A percentile compares a stretch with the other conserved stretches of the same genome.
phyloP scores from a whole-genome alignment of 768 basidiomycete genomes.

The Rhizopogon sp. region DNA sequence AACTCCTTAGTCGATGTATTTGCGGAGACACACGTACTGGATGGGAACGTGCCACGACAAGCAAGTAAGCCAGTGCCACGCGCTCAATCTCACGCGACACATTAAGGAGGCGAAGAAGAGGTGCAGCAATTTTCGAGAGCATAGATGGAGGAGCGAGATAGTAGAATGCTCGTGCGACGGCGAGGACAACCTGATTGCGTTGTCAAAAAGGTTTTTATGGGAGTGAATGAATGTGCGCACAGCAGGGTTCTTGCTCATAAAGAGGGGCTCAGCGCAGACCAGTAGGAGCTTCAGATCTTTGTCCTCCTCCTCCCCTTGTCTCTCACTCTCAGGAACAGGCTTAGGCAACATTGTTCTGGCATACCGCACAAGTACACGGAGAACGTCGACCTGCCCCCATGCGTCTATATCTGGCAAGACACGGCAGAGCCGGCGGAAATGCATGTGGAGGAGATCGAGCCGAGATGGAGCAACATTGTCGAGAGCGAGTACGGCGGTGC shows the following conservation, averaged over 20 bases:
- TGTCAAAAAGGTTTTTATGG: not conserved
- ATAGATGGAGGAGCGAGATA: constrained; percentile 61
- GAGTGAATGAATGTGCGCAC: constrained; percentile 37
- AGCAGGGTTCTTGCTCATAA: constrained; percentile 85
- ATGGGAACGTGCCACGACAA: constrained; percentile 54
- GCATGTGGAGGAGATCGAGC: constrained; percentile 82
- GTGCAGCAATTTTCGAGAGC: constrained; percentile 54
- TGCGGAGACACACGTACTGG: constrained; percentile 47
- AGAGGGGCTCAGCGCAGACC: constrained; percentile 65
- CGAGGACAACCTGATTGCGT: constrained; percentile 65
- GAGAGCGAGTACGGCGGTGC: constrained; percentile 83
- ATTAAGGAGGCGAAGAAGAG: constrained; percentile 70
- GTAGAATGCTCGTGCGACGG: constrained; percentile 68
- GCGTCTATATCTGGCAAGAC: constrained; percentile 91
- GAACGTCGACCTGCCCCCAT: constrained; percentile 87
- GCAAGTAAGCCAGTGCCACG: constrained; percentile 67
- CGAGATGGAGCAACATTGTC: constrained; percentile 81
- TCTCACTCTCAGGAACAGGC: constrained; percentile 35
- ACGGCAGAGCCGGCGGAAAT: constrained; percentile 81
- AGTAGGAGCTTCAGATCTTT: constrained; percentile 73
- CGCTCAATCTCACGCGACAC: constrained; percentile 69
- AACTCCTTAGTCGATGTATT: not conserved
- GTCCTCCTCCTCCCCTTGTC: constrained; percentile 62
- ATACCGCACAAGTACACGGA: constrained; percentile 78
- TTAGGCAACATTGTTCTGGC: constrained; percentile 77